Evolutionary conservation across 306 rosid species (phyloP).

Genomic region (Rosa multiflora): DNA sequence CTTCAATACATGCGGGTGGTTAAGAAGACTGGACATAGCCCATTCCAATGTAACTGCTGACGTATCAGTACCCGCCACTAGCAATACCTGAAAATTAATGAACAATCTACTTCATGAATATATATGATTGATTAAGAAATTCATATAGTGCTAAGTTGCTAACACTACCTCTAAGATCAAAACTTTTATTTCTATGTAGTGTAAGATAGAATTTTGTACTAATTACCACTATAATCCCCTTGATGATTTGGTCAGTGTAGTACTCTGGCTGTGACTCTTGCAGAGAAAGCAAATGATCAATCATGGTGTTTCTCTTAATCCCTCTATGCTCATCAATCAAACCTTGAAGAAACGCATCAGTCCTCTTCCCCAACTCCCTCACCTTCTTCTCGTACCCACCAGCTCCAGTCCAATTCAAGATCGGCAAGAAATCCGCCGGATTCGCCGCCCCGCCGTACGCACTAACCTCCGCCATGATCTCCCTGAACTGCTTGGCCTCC

Average conservation of each 20-base stretch:
- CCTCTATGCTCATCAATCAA: conserved; percentile 49
- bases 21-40: conserved; percentile 32
- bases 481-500: conserved; percentile 45
- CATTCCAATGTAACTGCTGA: conserved; percentile 36
- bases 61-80: conserved; percentile 33
- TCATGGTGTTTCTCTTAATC: conserved; percentile 34
- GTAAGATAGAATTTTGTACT: neutral
- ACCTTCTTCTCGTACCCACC: conserved; percentile 18
- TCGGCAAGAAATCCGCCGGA: conserved; percentile 25
- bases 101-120: neutral
- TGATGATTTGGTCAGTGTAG: conserved; percentile 62
- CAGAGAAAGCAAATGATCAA: conserved; percentile 47
- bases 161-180: neutral
- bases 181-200: neutral
- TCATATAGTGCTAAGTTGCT: neutral
- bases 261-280: conserved; percentile 59
- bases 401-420: conserved; percentile 11
- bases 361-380: conserved; percentile 9
- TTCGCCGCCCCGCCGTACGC: neutral
- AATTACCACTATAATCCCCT: conserved; percentile 62
- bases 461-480: conserved; percentile 27
- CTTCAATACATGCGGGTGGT: conserved; percentile 23
- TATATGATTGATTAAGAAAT: neutral
- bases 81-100: neutral
- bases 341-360: conserved; percentile 40